These are phyloP conservation scores for Monosporascus sp. DNA, from an alignment of 2,329 filamentous ascomycete species.

Conservation along the genomic window DNA sequence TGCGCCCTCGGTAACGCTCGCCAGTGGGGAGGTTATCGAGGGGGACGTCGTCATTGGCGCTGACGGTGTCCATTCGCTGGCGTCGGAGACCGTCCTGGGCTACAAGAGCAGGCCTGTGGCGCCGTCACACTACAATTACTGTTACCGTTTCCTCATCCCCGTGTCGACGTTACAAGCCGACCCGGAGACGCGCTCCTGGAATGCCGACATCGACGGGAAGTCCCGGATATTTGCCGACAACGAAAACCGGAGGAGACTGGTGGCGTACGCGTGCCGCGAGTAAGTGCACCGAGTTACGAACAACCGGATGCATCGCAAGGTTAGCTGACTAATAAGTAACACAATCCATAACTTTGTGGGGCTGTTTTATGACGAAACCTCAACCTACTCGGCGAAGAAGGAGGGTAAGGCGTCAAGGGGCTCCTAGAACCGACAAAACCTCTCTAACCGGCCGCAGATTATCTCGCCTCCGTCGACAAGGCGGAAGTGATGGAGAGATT, in stretches of 20 bases:
- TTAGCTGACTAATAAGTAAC: conserved; percentile 13
- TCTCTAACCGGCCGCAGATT: conserved; percentile 18
- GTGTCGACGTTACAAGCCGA: conserved; percentile 24
- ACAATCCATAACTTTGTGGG: conserved; percentile 31
- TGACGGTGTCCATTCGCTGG: conserved; percentile 37
- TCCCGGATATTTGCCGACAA: conserved; percentile 20
- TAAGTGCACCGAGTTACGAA: conserved; percentile 8
- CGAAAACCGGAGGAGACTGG: conserved; percentile 20
- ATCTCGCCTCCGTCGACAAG: conserved; percentile 26
- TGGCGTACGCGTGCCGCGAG: conserved; percentile 30
- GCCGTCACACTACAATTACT: conserved; percentile 25
- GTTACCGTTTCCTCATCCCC: conserved; percentile 32
- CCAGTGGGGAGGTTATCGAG: conserved; percentile 20
- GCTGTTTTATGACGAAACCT: conserved; percentile 21
- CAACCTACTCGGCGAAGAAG: not conserved
- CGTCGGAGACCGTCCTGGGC: conserved; percentile 23
- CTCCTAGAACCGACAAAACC: not conserved
- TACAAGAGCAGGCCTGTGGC: conserved; percentile 18
- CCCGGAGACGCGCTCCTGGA: conserved; percentile 26
- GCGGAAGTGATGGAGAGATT: conserved; percentile 23
- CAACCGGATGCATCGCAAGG: not conserved
- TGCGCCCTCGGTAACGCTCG: conserved; percentile 59
- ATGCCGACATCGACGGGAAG: conserved; percentile 19
- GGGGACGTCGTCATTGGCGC: conserved; percentile 39
- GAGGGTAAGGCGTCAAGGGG: conserved; percentile 3